Percentiles rank a stretch among this genome's conserved stretches.
Evolutionary conservation across 2,329 filamentous ascomycete genomes (phyloP).

Genomic region (Ophiognomonia clavigignenti-juglandacearum): DNA sequence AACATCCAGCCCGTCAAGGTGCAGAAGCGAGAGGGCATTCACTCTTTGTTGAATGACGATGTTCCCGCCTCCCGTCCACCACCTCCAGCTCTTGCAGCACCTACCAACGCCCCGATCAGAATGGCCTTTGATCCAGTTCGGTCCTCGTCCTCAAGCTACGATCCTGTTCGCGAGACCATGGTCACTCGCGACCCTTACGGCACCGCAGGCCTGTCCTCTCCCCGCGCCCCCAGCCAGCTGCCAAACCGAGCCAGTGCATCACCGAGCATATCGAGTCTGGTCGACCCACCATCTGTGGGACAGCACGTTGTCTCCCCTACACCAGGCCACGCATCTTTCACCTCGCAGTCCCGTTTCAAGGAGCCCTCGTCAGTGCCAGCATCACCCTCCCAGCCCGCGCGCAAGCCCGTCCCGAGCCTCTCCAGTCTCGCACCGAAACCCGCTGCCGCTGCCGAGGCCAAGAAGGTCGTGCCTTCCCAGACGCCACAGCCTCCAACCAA

Average conservation of each 20-base stretch:
- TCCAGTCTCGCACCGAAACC: constrained; percentile 22
- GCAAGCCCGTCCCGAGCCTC: constrained; percentile 20
- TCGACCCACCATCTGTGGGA: constrained; percentile 59
- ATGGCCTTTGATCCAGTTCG: constrained; percentile 89
- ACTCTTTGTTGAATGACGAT: constrained; percentile 52
- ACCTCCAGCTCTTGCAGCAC: constrained; percentile 30
- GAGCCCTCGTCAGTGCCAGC: constrained; percentile 26
- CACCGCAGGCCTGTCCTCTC: constrained; percentile 44
- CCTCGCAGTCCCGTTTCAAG: constrained; percentile 23
- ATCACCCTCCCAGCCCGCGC: constrained; percentile 25
- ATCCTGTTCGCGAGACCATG: constrained; percentile 60
- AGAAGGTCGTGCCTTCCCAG: constrained; percentile 33
- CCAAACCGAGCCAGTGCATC: constrained; percentile 77
- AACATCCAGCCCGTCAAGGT: constrained; percentile 33
- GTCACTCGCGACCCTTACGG: constrained; percentile 44
- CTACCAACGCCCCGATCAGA: constrained; percentile 55
- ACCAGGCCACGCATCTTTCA: constrained; percentile 31
- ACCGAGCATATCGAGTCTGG: constrained; percentile 85
- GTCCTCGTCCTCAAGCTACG: constrained; percentile 55
- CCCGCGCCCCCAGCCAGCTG: constrained; percentile 38
- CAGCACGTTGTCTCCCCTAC: constrained; percentile 35
- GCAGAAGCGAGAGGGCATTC: constrained; percentile 52
- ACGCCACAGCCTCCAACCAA: constrained; percentile 22
- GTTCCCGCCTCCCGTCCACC: constrained; percentile 37
- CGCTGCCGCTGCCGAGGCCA: constrained; percentile 23